phyloP scores from a whole-genome alignment of 2,329 filamentous ascomycete genomes.

The Fusarium virguliforme region DNA sequence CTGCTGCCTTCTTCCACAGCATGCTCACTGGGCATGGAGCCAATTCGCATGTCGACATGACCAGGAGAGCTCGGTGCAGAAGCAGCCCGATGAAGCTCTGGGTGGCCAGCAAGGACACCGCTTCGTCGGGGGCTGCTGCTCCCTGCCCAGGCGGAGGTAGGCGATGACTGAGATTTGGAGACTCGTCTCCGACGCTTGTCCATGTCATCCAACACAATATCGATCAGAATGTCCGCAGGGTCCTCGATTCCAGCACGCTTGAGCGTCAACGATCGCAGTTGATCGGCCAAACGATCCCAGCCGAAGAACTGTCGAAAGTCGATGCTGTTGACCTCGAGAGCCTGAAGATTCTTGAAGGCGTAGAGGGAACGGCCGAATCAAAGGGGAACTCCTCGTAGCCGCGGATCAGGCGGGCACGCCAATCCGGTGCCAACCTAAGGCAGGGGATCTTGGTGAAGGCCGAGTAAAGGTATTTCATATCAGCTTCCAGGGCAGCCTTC shows the following conservation, averaged over 20 bases:
- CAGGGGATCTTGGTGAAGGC: constrained; percentile 99
- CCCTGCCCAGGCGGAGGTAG: constrained; percentile 78
- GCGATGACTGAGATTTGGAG: constrained; percentile 87
- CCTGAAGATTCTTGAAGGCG: constrained; percentile 96
- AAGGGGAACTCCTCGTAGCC: constrained; percentile 99
- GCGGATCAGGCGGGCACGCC: constrained; percentile 88
- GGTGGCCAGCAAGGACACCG: constrained; percentile 71
- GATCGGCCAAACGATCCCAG: constrained; percentile 94
- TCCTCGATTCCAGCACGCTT: constrained; percentile 92
- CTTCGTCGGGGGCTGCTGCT: constrained; percentile 73
- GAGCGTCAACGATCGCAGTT: constrained; percentile 89
- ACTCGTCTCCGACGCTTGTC: constrained; percentile 91
- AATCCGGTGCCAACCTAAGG: constrained; percentile 90
- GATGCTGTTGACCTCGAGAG: constrained; percentile 93
- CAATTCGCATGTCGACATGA: constrained; percentile 69
- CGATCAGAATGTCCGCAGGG: constrained; percentile 88
- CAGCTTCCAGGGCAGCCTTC: constrained; percentile 86
- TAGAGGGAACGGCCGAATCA: constrained; percentile 97
- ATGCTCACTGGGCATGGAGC: constrained; percentile 72
- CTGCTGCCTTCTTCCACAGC: constrained; percentile 61
- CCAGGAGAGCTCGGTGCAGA: constrained; percentile 78
- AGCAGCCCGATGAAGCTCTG: constrained; percentile 77
- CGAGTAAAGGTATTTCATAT: constrained; percentile 96
- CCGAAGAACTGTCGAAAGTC: constrained; percentile 98
- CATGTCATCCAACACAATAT: constrained; percentile 97